A percentile compares a stretch with the other conserved stretches of the same genome.
Evolutionary conservation across 1,284 basidiomycete species (phyloP).

Genomic region (Papiliotrema nemorosa): DNA sequence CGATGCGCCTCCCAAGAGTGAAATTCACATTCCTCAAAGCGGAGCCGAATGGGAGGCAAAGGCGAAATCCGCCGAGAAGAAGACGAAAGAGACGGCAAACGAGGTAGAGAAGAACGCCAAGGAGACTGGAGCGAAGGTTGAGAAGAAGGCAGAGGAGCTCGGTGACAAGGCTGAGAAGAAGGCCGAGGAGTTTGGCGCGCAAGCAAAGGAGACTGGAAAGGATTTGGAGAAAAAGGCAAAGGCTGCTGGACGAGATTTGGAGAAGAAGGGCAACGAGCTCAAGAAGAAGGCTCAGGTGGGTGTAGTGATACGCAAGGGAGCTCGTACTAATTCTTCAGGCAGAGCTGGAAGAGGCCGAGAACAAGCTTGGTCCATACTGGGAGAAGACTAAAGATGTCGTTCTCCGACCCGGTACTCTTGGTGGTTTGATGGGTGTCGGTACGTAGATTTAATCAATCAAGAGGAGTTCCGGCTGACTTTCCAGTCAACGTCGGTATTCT

Average conservation of each 20-base stretch:
- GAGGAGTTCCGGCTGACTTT: not conserved
- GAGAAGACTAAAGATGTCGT: constrained; percentile 60
- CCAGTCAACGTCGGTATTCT: constrained; percentile 70
- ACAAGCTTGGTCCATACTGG: constrained; percentile 58
- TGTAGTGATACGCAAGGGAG: constrained; percentile 46
- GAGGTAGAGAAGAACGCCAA: constrained; percentile 18
- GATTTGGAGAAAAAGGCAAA: constrained; percentile 57
- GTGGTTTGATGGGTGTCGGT: constrained; percentile 69
- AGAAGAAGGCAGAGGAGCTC: constrained; percentile 54
- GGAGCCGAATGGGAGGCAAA: constrained; percentile 53
- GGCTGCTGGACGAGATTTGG: constrained; percentile 53
- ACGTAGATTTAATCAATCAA: constrained; percentile 41
- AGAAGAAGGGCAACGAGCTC: constrained; percentile 59
- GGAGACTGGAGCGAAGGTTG: constrained; percentile 50
- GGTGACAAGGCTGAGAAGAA: constrained; percentile 47
- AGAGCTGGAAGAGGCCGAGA: constrained; percentile 55
- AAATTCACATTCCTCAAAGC: constrained; percentile 24
- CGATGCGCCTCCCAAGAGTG: constrained; percentile 17
- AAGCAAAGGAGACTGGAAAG: constrained; percentile 29
- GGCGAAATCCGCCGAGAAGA: constrained; percentile 55
- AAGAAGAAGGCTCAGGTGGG: constrained; percentile 53
- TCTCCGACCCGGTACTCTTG: constrained; percentile 65
- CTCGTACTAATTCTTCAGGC: too few relatives aligned
- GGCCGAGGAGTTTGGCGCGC: constrained; percentile 50
- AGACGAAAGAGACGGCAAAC: constrained; percentile 40